Percentiles rank a stretch among this genome's conserved stretches.
These are phyloP conservation scores for Ciborinia camelliae DNA, from an alignment of 2,329 filamentous ascomycete genomes.

Conservation along the genomic window DNA sequence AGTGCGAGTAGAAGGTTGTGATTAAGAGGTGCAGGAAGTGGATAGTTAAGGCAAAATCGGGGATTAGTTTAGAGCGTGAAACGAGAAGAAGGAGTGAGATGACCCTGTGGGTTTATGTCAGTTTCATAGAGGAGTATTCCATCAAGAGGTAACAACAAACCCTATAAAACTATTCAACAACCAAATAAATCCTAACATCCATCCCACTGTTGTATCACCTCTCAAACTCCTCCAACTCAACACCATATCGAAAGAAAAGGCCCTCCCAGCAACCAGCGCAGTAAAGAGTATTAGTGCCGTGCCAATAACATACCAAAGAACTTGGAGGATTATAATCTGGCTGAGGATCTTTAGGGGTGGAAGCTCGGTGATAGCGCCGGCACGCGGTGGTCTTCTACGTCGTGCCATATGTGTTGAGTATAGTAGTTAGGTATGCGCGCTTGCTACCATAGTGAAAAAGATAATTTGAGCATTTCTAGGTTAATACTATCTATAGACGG, in stretches of 20 bases:
- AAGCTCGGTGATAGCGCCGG: slow-evolving; percentile 64
- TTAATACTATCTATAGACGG: background rate
- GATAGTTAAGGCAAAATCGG: slow-evolving; percentile 88
- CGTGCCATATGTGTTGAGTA: slow-evolving; percentile 38
- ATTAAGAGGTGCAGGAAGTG: slow-evolving; percentile 78
- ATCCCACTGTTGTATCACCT: slow-evolving; percentile 66
- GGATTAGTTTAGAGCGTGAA: slow-evolving; percentile 86
- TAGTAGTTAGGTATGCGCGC: slow-evolving; percentile 7
- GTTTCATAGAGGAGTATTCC: slow-evolving; percentile 5
- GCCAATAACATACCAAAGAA: slow-evolving; percentile 61
- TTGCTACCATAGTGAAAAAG: slow-evolving; percentile 3
- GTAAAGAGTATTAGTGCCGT: slow-evolving; percentile 64
- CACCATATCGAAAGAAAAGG: slow-evolving; percentile 56
- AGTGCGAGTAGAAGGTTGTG: slow-evolving; percentile 73
- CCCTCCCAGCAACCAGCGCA: slow-evolving; percentile 60
- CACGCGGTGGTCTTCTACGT: slow-evolving; percentile 58
- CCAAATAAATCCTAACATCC: slow-evolving; percentile 67
- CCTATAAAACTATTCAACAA: slow-evolving; percentile 61
- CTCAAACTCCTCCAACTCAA: slow-evolving; percentile 61
- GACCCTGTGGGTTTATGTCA: slow-evolving; percentile 52
- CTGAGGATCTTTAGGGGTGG: slow-evolving; percentile 63
- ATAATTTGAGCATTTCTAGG: slow-evolving; percentile 12
- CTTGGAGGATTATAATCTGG: slow-evolving; percentile 63
- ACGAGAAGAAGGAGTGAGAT: slow-evolving; percentile 81
- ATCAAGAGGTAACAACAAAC: slow-evolving; percentile 45